phyloP scores from a whole-genome alignment of 177 flowering plant genomes.

The Vitis hybrid region DNA sequence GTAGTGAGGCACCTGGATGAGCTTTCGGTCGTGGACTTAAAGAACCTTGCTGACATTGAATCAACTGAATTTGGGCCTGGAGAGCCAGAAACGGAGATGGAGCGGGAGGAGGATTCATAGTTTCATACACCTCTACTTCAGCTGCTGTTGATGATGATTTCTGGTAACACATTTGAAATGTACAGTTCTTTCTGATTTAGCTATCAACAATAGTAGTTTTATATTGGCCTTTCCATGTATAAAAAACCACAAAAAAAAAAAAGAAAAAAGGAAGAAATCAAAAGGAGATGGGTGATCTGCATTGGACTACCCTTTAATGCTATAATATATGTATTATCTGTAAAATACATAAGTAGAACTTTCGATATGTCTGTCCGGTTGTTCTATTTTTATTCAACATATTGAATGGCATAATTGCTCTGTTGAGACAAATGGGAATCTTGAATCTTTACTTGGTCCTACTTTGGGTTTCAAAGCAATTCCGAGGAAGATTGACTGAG shows the following conservation, averaged over 20 bases:
- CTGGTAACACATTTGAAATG: slow-evolving; percentile 55
- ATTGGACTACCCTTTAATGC: slow-evolving; percentile 35
- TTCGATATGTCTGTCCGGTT: not conserved
- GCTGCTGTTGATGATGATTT: slow-evolving; percentile 55
- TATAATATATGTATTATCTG: slow-evolving; percentile 15
- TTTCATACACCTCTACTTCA: slow-evolving; percentile 31
- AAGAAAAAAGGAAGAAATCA: slow-evolving; percentile 3
- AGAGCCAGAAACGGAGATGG: slow-evolving; percentile 80
- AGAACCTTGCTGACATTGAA: slow-evolving; percentile 84
- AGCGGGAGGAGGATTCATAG: slow-evolving; percentile 46
- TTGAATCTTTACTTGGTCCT: not conserved
- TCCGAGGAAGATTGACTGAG: not conserved
- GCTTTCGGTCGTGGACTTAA: slow-evolving; percentile 86
- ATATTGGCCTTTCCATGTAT: slow-evolving; percentile 32
- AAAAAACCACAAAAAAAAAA: slow-evolving; percentile 9
- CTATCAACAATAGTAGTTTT: slow-evolving; percentile 29
- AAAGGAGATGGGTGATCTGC: slow-evolving; percentile 26
- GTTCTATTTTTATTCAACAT: not conserved
- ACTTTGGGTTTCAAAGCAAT: not conserved
- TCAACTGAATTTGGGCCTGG: slow-evolving; percentile 52
- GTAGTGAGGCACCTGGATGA: slow-evolving; percentile 82
- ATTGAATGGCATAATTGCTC: not conserved
- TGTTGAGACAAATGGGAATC: not conserved
- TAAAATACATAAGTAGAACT: slow-evolving; percentile 6
- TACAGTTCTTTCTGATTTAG: slow-evolving; percentile 38